Conservation (phyloP, 2,329 filamentous ascomycete species). For the Pseudocercospora crystallina region DNA sequence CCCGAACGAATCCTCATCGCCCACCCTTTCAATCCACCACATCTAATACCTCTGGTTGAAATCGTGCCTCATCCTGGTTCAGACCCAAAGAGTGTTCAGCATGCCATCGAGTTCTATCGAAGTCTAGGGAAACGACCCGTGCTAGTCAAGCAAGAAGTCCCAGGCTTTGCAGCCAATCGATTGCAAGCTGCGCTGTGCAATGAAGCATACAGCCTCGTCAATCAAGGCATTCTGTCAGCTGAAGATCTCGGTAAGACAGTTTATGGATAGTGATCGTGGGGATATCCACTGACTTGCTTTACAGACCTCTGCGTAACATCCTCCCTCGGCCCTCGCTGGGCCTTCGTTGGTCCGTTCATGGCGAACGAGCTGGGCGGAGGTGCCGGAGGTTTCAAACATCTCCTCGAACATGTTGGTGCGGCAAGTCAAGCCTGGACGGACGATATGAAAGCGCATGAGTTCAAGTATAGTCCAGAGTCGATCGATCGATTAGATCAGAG, state of each 20-base stretch:
- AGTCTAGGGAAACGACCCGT: conserved; percentile 42
- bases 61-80: conserved; percentile 41
- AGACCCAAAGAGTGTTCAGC: conserved; percentile 18
- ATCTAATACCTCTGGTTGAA: conserved; percentile 49
- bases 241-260: conserved; percentile 28
- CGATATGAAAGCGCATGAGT: too few species aligned
- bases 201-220: conserved; percentile 38
- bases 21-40: conserved; percentile 51
- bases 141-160: conserved; percentile 41
- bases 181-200: conserved; percentile 42
- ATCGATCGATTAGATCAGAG: too few species aligned
- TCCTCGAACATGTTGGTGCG: too few species aligned
- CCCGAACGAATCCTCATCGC: conserved; percentile 42
- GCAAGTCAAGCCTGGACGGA: too few species aligned
- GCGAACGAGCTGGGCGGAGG: too few species aligned
- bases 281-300: conserved; percentile 11
- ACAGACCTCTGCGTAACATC: conserved; percentile 15
- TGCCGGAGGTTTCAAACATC: too few species aligned
- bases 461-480: too few species aligned
- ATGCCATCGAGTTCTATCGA: conserved; percentile 41
- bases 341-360: conserved; percentile 31
- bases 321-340: conserved; percentile 18
- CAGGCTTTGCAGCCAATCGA: conserved; percentile 47
- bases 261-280: conserved; percentile 16
- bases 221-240: conserved; percentile 32